Evolutionary conservation across 2,329 filamentous ascomycete genomes (phyloP), one percentile per base, ranked within the genome.

Genomic region (Cordyceps militaris): DNA sequence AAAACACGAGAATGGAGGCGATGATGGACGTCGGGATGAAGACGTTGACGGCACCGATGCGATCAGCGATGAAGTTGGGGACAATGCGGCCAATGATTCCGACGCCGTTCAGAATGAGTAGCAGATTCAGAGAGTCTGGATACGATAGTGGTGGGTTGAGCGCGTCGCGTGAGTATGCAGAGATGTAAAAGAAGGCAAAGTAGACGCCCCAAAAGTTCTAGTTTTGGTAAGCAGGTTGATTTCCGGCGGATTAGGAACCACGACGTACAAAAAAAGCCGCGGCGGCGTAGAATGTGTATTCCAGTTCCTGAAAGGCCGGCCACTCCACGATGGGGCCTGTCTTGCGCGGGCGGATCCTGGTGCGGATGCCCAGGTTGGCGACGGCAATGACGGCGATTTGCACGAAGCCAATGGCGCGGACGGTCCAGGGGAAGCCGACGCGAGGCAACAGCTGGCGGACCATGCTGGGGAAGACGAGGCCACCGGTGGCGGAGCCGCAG

Each of bases 41-140:
- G 38, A 84, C 71, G 65, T 86, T 89, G 59, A 89, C 67, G 0
- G 81, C 75, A 0, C 87, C 86, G 19, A 73, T 57, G 9, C 68
- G 67, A 71, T 88, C 84, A 3, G 85, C 84, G 1, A 85, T 62
- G 61, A 77, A 73, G 66, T 79, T 83, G 0, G 84, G 84, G 0
- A 83, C 61, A 11, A 87, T 59, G 0, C 86, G 80, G 10, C 84
- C 83, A 2, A 81, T 58, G 14, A 82, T 58, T 1, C 85, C 83
- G 11, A 84, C 74, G 21, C 80, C 84, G 69, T 89, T 90, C 65
- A 88, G 73, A 3, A 88, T 73, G 26, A 88, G 74, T 13, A 89
- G 72, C 8, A 89, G 68, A 63, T 85, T 79, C 51, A 88, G 77
- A 4, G 83, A 78, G 34, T 76, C 73, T 3, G 70, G 70, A 65